These are phyloP conservation scores for Metschnikowia similis DNA, from an alignment of 805 yeast species.

Conservation along the genomic window DNA sequence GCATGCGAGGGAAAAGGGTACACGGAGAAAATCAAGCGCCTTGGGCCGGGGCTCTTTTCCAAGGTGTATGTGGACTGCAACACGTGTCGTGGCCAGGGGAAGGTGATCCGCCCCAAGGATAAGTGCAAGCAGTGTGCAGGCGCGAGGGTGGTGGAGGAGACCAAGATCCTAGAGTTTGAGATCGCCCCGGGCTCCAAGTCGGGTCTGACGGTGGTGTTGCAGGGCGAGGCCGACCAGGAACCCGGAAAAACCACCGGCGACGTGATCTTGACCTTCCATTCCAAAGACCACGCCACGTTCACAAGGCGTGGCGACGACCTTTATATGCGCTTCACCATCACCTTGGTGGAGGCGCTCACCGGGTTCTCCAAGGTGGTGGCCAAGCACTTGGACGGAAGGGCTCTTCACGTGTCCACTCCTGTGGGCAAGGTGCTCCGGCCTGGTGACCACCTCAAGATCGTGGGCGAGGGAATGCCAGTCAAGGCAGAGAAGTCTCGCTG, in stretches of 20 bases:
- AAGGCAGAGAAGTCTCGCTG: slow-evolving; percentile 21
- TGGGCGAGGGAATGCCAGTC: slow-evolving; percentile 82
- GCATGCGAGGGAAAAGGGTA: slow-evolving; percentile 72
- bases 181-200: slow-evolving; percentile 67
- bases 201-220: slow-evolving; percentile 56
- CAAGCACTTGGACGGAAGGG: slow-evolving; percentile 77
- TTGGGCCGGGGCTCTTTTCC: slow-evolving; percentile 74
- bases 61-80: slow-evolving; percentile 58
- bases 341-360: slow-evolving; percentile 77
- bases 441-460: slow-evolving; percentile 58
- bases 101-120: slow-evolving; percentile 57
- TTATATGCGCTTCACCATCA: slow-evolving; percentile 52
- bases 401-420: slow-evolving; percentile 59
- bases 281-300: slow-evolving; percentile 47
- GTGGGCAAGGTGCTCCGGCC: slow-evolving; percentile 81
- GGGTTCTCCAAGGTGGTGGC: slow-evolving; percentile 69
- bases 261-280: slow-evolving; percentile 58
- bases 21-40: slow-evolving; percentile 53
- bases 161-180: slow-evolving; percentile 70
- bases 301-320: slow-evolving; percentile 61
- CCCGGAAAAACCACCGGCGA: slow-evolving; percentile 76
- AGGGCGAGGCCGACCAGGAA: slow-evolving; percentile 73
- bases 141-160: slow-evolving; percentile 53
- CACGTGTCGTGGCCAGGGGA: slow-evolving; percentile 70
- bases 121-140: slow-evolving; percentile 78